phyloP scores from a whole-genome alignment of 306 rosid species.

The Rosa chinensis region DNA sequence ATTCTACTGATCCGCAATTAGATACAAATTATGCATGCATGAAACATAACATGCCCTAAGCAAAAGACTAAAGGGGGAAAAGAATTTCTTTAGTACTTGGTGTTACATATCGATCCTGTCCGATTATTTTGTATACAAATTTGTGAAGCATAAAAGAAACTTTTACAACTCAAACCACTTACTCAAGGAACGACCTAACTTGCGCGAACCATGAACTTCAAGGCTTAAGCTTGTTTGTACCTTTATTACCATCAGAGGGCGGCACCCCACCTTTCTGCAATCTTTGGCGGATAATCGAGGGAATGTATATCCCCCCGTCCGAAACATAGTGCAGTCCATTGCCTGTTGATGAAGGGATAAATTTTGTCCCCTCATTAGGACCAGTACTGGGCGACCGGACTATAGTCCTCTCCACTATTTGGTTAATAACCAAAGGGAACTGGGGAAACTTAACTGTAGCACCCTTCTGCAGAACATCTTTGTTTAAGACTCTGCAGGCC shows the following conservation, averaged over 20 bases:
- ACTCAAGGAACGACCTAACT: not conserved
- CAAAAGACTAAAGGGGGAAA: not conserved
- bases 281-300: constrained; percentile 12
- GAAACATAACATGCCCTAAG: not conserved
- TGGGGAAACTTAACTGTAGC: not conserved
- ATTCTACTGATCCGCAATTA: not conserved
- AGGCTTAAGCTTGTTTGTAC: not conserved
- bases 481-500: constrained; percentile 4
- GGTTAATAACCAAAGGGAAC: not conserved
- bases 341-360: not conserved
- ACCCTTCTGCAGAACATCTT: not conserved
- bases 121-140: not conserved
- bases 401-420: not conserved
- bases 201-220: not conserved
- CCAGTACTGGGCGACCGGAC: not conserved
- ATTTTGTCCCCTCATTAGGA: not conserved
- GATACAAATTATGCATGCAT: not conserved
- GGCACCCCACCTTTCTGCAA: not conserved
- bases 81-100: not conserved
- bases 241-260: not conserved
- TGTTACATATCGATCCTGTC: not conserved
- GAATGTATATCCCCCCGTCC: not conserved
- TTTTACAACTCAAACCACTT: not conserved
- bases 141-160: not conserved
- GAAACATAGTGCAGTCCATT: not conserved